These are phyloP conservation scores for Zalerion maritima DNA, from an alignment of 495 filamentous ascomycete species.

Conservation along the genomic window DNA sequence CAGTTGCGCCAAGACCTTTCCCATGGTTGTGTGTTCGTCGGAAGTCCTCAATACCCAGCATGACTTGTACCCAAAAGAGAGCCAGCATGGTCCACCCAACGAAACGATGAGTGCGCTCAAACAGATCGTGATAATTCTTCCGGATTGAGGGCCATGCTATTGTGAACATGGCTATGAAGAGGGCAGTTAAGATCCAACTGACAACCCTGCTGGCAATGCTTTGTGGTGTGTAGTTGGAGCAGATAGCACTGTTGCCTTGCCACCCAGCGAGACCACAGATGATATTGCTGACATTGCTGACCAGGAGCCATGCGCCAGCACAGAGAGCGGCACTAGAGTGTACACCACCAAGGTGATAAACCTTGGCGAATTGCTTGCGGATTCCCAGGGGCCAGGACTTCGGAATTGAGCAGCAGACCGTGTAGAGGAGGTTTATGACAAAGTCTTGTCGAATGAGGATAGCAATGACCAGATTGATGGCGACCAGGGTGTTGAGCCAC, in stretches of 20 bases:
- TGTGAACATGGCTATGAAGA: constrained; percentile 1
- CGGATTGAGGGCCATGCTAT: constrained; percentile 18
- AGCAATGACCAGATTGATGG: constrained; percentile 37
- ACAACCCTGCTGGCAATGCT: constrained; percentile 3
- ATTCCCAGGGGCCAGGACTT: constrained; percentile 34
- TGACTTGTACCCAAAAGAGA: constrained; percentile 23
- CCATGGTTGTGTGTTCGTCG: no score
- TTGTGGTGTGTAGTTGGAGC: no score
- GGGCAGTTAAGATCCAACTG: constrained; percentile 3
- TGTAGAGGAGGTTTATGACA: constrained; percentile 41
- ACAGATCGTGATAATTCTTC: constrained; percentile 24
- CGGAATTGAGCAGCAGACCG: constrained; percentile 35
- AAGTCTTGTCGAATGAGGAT: constrained; percentile 43
- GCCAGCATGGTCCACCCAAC: constrained; percentile 30
- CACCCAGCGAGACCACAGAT: neutral
- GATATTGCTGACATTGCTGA: constrained; percentile 25
- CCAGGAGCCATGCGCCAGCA: constrained; percentile 39
- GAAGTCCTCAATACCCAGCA: constrained; percentile 6
- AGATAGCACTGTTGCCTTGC: no score
- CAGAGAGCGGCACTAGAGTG: constrained; percentile 44
- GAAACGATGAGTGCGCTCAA: constrained; percentile 34
- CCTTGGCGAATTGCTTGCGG: constrained; percentile 36
- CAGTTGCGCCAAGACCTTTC: constrained; percentile 10
- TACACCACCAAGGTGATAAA: constrained; percentile 45
- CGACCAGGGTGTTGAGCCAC: no score